Evolutionary conservation across 257 asterid species (phyloP).

Genomic region (Haberlea rhodopensis): DNA sequence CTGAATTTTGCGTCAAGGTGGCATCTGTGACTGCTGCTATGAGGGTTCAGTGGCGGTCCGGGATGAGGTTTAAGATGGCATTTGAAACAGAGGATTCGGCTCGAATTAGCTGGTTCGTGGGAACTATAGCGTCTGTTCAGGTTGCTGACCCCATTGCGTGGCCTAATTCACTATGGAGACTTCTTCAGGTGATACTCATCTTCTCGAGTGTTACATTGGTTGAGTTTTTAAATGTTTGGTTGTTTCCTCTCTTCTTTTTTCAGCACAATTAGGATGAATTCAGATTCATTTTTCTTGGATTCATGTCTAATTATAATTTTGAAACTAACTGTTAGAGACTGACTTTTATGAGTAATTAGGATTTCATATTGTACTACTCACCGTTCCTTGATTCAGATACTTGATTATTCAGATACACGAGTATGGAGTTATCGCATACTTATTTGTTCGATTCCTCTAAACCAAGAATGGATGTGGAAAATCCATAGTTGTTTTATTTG

Average conservation of each 20-base stretch:
- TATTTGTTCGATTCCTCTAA: too few relatives aligned
- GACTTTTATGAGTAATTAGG: too few relatives aligned
- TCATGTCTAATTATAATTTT: background rate
- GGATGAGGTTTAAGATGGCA: conserved; percentile 74
- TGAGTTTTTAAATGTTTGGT: background rate
- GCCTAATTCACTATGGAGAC: conserved; percentile 67
- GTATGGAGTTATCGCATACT: background rate
- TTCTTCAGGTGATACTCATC: conserved; percentile 50
- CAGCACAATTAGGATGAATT: background rate
- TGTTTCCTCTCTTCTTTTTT: too few relatives aligned
- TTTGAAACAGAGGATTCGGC: conserved; percentile 73
- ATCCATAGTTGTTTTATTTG: too few relatives aligned
- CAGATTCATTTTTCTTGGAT: background rate
- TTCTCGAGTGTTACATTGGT: background rate
- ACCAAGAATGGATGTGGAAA: background rate
- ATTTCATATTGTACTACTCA: too few relatives aligned
- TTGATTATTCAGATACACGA: background rate
- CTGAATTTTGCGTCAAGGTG: conserved; percentile 59
- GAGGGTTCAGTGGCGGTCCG: conserved; percentile 60
- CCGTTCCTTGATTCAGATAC: background rate
- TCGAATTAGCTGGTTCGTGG: conserved; percentile 69
- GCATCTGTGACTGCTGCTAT: conserved; percentile 49
- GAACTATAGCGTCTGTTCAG: conserved; percentile 54
- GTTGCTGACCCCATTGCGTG: conserved; percentile 52
- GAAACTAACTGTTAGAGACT: background rate